Evolutionary conservation across 192 early-diverging fungal genomes (phyloP), one percentile per base, ranked within the genome.

Genomic region (Coemansia sp.): DNA sequence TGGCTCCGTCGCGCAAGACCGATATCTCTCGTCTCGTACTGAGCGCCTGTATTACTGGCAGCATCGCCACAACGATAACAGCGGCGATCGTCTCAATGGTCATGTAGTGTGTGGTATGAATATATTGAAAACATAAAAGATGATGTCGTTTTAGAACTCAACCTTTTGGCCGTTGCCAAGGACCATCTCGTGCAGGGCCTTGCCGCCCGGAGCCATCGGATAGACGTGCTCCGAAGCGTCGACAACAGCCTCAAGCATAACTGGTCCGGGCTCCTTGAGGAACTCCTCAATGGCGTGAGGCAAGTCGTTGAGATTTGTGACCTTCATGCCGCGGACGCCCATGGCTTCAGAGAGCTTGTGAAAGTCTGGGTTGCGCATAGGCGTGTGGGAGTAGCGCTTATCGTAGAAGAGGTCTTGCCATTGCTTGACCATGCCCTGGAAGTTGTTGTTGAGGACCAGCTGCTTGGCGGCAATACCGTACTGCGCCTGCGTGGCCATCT

Each of bases 361-460:
- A 87, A 99, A 99, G 77, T 99, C 94, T 25, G 97, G 97, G 84
- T 99, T 98, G 73, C 84, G 85, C 97, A 99, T 99, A 32, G 78
- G 80, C 3, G 97, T 98, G 51, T 90, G 94, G 55, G 94, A 95
- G 74, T 97, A 96, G 64, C 97, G 90, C 84, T 97, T 89, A 73
- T 96, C 91, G 78, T 99, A 99, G 80, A 99, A 99, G 55, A 99
- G 86, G 80, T 99, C 97, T 81, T 92, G 91, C 91, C 91, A 91
- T 74, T 94, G 89, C 84, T 92, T 89, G 65, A 97, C 94, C 97
- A 98, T 98, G 38, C 97, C 97, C 84, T 99, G 97, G 93, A 98
- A 99, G 68, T 95, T 93, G 79, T 99, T 99, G 88, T 99, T 98
- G 29, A 99, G 86, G 63, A 99, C 86, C 11, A 99, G 78, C 36